A percentile compares a stretch with the other conserved stretches of the same genome.
These are phyloP conservation scores for Geotrichum macrosporum DNA, from an alignment of 1,139 yeast species.

Conservation along the genomic window DNA sequence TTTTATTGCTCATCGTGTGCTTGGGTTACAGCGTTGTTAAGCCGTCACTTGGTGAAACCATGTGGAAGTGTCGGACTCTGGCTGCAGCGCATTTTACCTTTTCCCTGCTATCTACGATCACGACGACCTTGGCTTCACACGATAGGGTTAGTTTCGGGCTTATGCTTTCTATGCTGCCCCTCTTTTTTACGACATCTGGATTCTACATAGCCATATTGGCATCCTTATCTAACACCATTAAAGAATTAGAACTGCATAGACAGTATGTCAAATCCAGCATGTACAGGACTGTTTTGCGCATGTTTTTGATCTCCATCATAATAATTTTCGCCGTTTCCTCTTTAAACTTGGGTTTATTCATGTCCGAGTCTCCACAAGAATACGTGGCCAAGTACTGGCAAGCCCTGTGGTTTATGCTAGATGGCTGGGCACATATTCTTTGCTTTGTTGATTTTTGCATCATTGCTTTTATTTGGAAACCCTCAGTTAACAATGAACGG, in stretches of 20 bases:
- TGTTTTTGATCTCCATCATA: constrained; percentile 62
- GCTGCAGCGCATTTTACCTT: constrained; percentile 59
- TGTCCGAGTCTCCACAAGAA: constrained; percentile 69
- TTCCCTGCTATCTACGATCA: constrained; percentile 61
- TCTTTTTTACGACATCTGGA: constrained; percentile 60
- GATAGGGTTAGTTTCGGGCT: constrained; percentile 46
- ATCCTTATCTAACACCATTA: constrained; percentile 70
- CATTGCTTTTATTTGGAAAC: constrained; percentile 92
- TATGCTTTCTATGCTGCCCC: constrained; percentile 55
- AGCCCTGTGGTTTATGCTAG: constrained; percentile 77
- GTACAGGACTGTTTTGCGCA: constrained; percentile 71
- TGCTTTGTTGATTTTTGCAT: constrained; percentile 80
- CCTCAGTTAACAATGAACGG: constrained; percentile 90
- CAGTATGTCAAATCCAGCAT: constrained; percentile 84
- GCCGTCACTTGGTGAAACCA: constrained; percentile 69
- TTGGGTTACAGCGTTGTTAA: constrained; percentile 89
- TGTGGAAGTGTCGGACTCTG: constrained; percentile 78
- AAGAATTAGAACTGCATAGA: constrained; percentile 70
- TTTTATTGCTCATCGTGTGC: constrained; percentile 74
- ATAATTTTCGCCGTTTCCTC: constrained; percentile 60
- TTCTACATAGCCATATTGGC: constrained; percentile 73
- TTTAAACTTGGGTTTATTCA: constrained; percentile 62
- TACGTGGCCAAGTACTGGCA: constrained; percentile 89
- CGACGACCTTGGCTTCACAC: constrained; percentile 55
- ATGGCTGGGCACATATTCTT: constrained; percentile 91